Evolutionary conservation across 1,284 basidiomycete genomes (phyloP), one percentile per base, ranked within the genome.

Genomic region (Boletus smithii): DNA sequence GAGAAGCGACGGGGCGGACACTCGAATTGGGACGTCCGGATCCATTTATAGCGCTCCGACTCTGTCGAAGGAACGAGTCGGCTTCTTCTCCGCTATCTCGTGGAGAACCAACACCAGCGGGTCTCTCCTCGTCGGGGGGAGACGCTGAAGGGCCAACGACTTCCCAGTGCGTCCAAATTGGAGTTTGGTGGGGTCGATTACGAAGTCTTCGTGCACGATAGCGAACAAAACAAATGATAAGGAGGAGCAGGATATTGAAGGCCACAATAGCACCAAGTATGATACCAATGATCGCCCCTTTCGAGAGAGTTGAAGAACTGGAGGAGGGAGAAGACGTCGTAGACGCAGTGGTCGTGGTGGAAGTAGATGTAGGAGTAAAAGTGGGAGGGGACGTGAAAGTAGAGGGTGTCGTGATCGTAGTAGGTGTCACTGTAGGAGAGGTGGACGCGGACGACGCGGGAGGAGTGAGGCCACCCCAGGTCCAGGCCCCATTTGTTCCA

Each of bases 1-100:
- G 66, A 29, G 62, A 54, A 42, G 56, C 41, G 8, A 70, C 56
- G 2, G 56, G 59, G 31, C 66, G 60, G 22, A 59, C 44, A 18
- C 51, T 59, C 1, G 67, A 44, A 18, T 54, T 37, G 6, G 20
- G 29, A 33, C 42, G 53, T 13, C 49, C 53, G 1, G 53, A 44
- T 33, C 49, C 55, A 33, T 50, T 59, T 14, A 56, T 51, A 4
- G 61, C 63, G 7, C 56, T 51, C 16, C 60, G 55, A 51, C 70
- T 71, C 3, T 58, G 66, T 43, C 67, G 72, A 3, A 85, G 69
- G 70, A 85, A 83, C 0, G 83, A 72, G 55, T 84, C 81, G 3
- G 63, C 68, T 62, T 85, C 83, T 58, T 83, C 83, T 7, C 83
- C 84, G 45, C 80, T 85, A 22, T 74, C 74, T 11, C 82, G 71